Base-by-base conservation (phyloP, 2,329 filamentous ascomycete species). In the Thelonectria rubi region DNA sequence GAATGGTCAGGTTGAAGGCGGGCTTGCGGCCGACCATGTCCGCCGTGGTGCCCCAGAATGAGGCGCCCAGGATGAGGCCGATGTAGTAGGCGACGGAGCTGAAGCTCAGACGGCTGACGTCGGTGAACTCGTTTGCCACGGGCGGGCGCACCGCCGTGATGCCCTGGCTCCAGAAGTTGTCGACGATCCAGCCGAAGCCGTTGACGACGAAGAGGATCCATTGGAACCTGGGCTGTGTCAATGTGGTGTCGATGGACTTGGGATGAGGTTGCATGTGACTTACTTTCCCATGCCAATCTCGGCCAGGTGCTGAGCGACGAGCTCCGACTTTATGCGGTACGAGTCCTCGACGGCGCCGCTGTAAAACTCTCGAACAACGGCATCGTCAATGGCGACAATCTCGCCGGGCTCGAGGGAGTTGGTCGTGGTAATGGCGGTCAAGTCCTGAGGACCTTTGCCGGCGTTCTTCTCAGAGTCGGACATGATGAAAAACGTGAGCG, bases 111-210 rank as follows among this genome's bases (percentile, higher is more conserved):
- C 64, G 65, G 30, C 57, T 60, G 21, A 76, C 72, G 55, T 70
- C 73, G 15, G 66, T 69, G 54, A 78, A 78, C 60, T 78, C 76
- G 63, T 75, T 75, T 21, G 60, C 68, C 11, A 76, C 66, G 5
- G 75, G 68, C 4, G 76, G 74, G 0, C 75, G 72, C 4, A 74
- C 67, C 9, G 75, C 74, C 14, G 72, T 74, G 62, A 77, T 75
- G 21, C 75, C 76, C 60, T 78, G 76, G 6, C 69, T 74, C 74
- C 75, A 78, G 59, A 78, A 76, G 60, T 81, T 81, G 70, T 81
- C 79, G 17, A 79, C 74, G 46, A 81, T 78, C 77, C 78, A 82
- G 20, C 80, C 80, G 43, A 80, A 79, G 26, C 80, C 80, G n/a
- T 75, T 80, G n/a, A 82, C 76, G 14, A 80, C 69, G 63, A 82